Conservation (phyloP, 1,284 basidiomycete genomes). For the Leccinum fallax region DNA sequence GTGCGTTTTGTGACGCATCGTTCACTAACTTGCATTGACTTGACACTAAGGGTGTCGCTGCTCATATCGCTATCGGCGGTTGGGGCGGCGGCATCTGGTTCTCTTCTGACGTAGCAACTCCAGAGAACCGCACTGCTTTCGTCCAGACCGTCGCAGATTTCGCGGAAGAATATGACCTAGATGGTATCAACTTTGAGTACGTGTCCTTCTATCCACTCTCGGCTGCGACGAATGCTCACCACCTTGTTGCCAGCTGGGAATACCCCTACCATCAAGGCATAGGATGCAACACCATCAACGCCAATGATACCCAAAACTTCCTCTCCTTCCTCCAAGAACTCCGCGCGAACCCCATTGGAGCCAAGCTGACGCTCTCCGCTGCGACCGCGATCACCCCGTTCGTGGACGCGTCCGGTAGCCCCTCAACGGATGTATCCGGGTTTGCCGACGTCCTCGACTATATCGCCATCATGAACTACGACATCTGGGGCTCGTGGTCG, state of each 20-base stretch:
- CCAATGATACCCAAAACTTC: constrained; percentile 45
- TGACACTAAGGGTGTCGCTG: neutral
- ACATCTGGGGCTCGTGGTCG: constrained; percentile 63
- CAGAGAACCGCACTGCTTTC: constrained; percentile 59
- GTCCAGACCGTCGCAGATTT: constrained; percentile 52
- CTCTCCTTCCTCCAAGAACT: constrained; percentile 53
- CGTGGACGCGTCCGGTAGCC: constrained; percentile 49
- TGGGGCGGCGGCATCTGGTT: neutral
- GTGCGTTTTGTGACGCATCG: neutral
- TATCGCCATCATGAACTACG: constrained; percentile 81
- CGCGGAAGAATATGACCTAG: constrained; percentile 45
- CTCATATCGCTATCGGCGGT: neutral
- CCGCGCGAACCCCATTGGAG: constrained; percentile 38
- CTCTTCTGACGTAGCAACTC: neutral
- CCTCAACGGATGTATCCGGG: constrained; percentile 54
- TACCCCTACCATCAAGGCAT: constrained; percentile 52
- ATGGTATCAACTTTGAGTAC: constrained; percentile 27
- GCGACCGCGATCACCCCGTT: constrained; percentile 62
- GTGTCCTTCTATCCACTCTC: neutral
- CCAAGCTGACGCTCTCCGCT: constrained; percentile 57
- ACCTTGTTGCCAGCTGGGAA: constrained; percentile 42
- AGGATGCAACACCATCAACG: constrained; percentile 45
- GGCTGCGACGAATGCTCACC: constrained; percentile 2
- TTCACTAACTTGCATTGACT: neutral
- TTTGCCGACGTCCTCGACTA: constrained; percentile 53